Evolutionary conservation across 2,329 filamentous ascomycete genomes (phyloP).

Genomic region (Phialophora expanda): DNA sequence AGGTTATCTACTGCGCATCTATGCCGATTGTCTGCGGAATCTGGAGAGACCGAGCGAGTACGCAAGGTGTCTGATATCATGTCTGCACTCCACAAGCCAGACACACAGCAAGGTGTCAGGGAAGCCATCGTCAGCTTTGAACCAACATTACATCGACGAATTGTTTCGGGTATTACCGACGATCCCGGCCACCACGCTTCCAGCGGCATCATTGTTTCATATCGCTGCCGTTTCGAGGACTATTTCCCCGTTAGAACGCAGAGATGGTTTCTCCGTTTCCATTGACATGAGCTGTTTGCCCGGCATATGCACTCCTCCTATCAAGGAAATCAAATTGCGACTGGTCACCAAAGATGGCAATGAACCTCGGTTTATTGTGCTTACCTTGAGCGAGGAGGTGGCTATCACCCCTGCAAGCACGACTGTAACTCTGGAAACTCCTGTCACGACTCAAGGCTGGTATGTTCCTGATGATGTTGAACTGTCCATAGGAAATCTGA

Average conservation of each 20-base stretch:
- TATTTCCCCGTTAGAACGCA: constrained; percentile 70
- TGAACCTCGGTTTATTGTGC: constrained; percentile 60
- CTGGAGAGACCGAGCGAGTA: constrained; percentile 79
- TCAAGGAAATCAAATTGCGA: constrained; percentile 27
- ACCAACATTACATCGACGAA: constrained; percentile 47
- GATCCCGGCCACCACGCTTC: constrained; percentile 68
- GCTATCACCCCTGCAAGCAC: constrained; percentile 61
- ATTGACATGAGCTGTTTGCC: constrained; percentile 49
- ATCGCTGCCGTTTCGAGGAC: constrained; percentile 70
- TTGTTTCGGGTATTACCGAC: constrained; percentile 56
- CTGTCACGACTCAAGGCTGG: constrained; percentile 35
- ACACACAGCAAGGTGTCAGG: constrained; percentile 48
- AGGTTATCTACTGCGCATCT: constrained; percentile 82
- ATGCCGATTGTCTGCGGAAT: constrained; percentile 79
- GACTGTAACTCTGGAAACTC: constrained; percentile 43
- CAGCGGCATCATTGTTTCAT: constrained; percentile 75
- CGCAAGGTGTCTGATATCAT: constrained; percentile 68
- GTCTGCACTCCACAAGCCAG: constrained; percentile 52
- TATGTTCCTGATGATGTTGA: constrained; percentile 33
- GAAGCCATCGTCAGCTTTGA: constrained; percentile 35
- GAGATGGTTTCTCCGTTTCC: constrained; percentile 75
- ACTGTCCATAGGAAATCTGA: constrained; percentile 34
- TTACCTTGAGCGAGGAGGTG: constrained; percentile 58
- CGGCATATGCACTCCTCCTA: constrained; percentile 18
- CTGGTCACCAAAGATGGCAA: constrained; percentile 27